These are phyloP conservation scores for Penicillium nordicum DNA, from an alignment of 2,329 filamentous ascomycete genomes.

Conservation along the genomic window DNA sequence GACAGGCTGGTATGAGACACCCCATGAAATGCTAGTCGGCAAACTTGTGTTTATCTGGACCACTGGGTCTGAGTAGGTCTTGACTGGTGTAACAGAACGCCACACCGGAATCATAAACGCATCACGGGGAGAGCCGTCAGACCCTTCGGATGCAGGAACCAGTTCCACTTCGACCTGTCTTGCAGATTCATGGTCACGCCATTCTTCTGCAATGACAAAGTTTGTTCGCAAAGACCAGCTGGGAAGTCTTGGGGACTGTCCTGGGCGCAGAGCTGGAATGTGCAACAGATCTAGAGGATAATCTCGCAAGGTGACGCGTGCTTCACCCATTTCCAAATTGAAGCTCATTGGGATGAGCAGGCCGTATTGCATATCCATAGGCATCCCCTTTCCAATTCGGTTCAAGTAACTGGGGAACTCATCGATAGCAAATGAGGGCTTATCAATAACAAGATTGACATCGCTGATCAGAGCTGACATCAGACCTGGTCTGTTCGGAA, in stretches of 20 bases:
- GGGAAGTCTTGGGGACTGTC: conserved; percentile 75
- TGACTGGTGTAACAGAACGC: conserved; percentile 88
- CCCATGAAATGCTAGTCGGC: conserved; percentile 93
- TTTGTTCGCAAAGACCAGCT: conserved; percentile 81
- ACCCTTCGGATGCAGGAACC: conserved; percentile 63
- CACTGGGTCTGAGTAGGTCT: conserved; percentile 89
- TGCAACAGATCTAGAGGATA: conserved; percentile 91
- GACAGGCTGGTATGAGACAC: conserved; percentile 93
- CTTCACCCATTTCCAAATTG: conserved; percentile 85
- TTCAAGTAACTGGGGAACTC: conserved; percentile 82
- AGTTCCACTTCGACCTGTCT: conserved; percentile 79
- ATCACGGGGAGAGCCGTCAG: conserved; percentile 55
- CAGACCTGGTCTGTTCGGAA: conserved; percentile 79
- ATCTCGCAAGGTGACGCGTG: conserved; percentile 78
- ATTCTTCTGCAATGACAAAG: conserved; percentile 95
- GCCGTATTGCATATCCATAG: conserved; percentile 83
- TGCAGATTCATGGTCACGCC: conserved; percentile 72
- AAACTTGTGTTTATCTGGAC: conserved; percentile 91
- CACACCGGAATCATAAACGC: conserved; percentile 82
- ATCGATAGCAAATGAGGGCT: conserved; percentile 81
- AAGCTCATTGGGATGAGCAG: conserved; percentile 87
- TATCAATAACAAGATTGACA: conserved; percentile 80
- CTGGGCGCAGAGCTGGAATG: conserved; percentile 75
- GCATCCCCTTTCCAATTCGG: conserved; percentile 94
- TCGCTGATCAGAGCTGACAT: conserved; percentile 79